Conservation (phyloP, 2,329 filamentous ascomycete genomes). For the Talaromyces sp. region DNA sequence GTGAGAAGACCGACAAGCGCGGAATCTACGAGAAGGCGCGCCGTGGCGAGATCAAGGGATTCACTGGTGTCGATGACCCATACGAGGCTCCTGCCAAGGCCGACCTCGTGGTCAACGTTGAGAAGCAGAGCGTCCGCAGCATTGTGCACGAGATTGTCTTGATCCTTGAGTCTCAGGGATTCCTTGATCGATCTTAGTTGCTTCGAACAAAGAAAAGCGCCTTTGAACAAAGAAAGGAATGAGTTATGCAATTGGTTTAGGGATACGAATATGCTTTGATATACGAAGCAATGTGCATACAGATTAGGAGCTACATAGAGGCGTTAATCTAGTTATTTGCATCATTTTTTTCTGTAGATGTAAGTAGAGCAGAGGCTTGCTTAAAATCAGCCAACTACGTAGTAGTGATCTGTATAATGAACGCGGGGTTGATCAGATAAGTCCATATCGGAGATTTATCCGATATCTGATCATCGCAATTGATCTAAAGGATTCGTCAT, state of each 20-base stretch:
- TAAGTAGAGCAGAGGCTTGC: background rate
- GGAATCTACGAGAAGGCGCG: slow-evolving; percentile 85
- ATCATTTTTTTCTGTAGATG: background rate
- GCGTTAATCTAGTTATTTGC: slow-evolving; percentile 1
- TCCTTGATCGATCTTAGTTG: slow-evolving; percentile 64
- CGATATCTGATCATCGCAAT: slow-evolving; percentile 7
- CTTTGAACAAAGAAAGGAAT: background rate
- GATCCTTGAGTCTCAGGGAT: slow-evolving; percentile 81
- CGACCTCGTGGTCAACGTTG: slow-evolving; percentile 77
- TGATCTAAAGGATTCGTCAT: background rate
- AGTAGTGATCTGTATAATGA: background rate
- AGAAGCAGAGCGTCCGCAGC: slow-evolving; percentile 83
- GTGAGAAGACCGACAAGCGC: slow-evolving; percentile 90
- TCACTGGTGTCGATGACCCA: slow-evolving; percentile 96
- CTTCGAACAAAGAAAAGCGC: background rate
- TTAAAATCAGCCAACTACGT: background rate
- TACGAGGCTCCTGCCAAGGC: slow-evolving; percentile 83
- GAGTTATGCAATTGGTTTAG: slow-evolving; percentile 2
- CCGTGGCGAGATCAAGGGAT: slow-evolving; percentile 89
- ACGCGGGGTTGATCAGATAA: background rate
- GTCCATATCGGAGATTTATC: slow-evolving; percentile 2
- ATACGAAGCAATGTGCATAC: slow-evolving; percentile 1
- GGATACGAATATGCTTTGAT: background rate
- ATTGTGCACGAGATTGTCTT: slow-evolving; percentile 97
- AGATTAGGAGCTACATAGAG: slow-evolving; percentile 8